phyloP scores from a whole-genome alignment of 139 green algal genomes.

The Chlamydomonas eustigma region DNA sequence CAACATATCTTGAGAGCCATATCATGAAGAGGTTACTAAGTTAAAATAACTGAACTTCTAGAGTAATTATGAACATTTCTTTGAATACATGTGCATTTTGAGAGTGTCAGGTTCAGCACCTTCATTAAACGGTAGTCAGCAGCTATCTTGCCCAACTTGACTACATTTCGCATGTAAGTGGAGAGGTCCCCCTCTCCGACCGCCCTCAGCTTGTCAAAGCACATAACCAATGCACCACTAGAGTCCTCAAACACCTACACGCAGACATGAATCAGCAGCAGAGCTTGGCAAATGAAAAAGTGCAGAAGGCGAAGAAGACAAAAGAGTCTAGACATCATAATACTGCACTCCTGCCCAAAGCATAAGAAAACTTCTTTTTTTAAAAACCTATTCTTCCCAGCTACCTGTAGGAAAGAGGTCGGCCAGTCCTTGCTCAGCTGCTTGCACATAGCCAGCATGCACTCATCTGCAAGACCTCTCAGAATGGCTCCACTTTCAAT shows the following conservation, averaged over 20 bases:
- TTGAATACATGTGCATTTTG: too few relatives aligned
- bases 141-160: not conserved
- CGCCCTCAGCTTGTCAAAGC: conserved; percentile 24
- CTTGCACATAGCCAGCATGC: conserved; percentile 39
- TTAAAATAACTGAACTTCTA: too few relatives aligned
- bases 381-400: conserved; percentile 3
- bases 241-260: conserved; percentile 41
- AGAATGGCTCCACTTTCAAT: not conserved
- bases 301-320: too few relatives aligned
- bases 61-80: too few relatives aligned
- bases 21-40: too few relatives aligned
- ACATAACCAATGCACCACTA: conserved; percentile 34
- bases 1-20: too few relatives aligned
- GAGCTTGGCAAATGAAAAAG: too few relatives aligned
- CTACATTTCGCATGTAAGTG: conserved; percentile 37
- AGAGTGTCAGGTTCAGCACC: not conserved
- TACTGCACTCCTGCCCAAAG: too few relatives aligned
- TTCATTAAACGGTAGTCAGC: not conserved
- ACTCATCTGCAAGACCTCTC: conserved; percentile 32
- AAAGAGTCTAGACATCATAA: too few relatives aligned
- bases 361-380: too few relatives aligned
- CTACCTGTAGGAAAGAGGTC: conserved; percentile 35
- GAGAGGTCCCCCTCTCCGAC: conserved; percentile 36
- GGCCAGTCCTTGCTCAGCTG: conserved; percentile 40
- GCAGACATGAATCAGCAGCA: not conserved